These are phyloP conservation scores for Hibiscus tridactylites DNA, from an alignment of 345 rosid genomes.

Conservation along the genomic window DNA sequence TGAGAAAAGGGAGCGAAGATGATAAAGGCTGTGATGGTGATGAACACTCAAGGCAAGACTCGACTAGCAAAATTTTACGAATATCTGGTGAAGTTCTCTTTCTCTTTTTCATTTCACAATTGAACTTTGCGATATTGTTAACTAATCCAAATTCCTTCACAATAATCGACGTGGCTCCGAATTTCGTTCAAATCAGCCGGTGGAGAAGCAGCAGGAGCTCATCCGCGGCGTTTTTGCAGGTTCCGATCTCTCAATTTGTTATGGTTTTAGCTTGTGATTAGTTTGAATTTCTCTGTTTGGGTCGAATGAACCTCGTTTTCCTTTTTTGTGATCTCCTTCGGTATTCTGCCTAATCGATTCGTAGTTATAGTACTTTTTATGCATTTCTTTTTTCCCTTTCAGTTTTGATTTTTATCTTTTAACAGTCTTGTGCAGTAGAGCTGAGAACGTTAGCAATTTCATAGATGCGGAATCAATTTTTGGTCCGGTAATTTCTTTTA, in stretches of 20 bases:
- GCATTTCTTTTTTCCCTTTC: neutral
- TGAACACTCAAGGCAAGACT: slow-evolving; percentile 90
- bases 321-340: neutral
- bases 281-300: neutral
- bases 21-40: slow-evolving; percentile 82
- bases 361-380: neutral
- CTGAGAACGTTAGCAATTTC: slow-evolving; percentile 85
- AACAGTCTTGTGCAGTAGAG: slow-evolving; percentile 73
- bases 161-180: neutral
- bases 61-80: slow-evolving; percentile 85
- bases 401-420: slow-evolving; percentile 10
- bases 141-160: neutral
- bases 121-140: neutral
- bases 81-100: slow-evolving; percentile 33
- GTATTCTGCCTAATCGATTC: neutral
- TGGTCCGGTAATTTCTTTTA: slow-evolving; percentile 52
- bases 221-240: slow-evolving; percentile 80
- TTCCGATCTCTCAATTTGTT: slow-evolving; percentile 14
- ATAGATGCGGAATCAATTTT: slow-evolving; percentile 70
- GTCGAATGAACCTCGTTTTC: neutral
- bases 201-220: slow-evolving; percentile 86
- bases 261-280: neutral
- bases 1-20: slow-evolving; percentile 19
- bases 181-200: slow-evolving; percentile 32
- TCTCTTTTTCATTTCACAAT: neutral